These are phyloP conservation scores for Prunus dulcis DNA, from an alignment of 306 rosid species.

Conservation along the genomic window DNA sequence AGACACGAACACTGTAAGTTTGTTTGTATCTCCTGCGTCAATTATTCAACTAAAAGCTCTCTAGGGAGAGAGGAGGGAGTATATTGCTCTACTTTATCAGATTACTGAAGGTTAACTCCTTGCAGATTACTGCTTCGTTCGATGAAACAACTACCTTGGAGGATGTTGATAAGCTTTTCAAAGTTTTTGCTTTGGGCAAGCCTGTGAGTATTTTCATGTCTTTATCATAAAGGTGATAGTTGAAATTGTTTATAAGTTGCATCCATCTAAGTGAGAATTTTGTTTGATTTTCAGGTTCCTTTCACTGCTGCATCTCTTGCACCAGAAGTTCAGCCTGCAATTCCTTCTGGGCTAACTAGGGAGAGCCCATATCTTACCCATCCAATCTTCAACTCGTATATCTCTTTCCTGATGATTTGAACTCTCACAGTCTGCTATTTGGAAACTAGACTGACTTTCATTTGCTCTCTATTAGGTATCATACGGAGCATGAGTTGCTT, in stretches of 20 bases:
- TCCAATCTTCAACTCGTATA: conserved; percentile 86
- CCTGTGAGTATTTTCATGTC: conserved; percentile 37
- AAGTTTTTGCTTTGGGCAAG: conserved; percentile 69
- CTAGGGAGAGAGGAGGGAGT: background rate
- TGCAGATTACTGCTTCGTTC: conserved; percentile 85
- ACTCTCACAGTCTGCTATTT: conserved; percentile 20
- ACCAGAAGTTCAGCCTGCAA: conserved; percentile 56
- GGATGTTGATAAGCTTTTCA: conserved; percentile 87
- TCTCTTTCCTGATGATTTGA: conserved; percentile 19
- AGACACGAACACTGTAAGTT: conserved; percentile 73
- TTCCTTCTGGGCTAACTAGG: conserved; percentile 73
- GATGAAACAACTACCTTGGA: conserved; percentile 95
- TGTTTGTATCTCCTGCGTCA: conserved; percentile 12
- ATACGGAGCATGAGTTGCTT: conserved; percentile 95
- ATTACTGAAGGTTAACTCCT: conserved; percentile 19
- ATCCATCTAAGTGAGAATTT: conserved; percentile 15
- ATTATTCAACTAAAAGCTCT: conserved; percentile 7
- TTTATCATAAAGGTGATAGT: background rate
- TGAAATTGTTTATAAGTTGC: conserved; percentile 1
- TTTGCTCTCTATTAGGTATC: conserved; percentile 55
- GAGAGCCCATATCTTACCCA: conserved; percentile 81
- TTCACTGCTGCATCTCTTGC: conserved; percentile 95
- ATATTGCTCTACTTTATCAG: conserved; percentile 17
- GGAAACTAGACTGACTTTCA: conserved; percentile 25
- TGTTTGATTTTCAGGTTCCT: conserved; percentile 51